Conservation (phyloP, 805 yeast species). For the Dipodascopsis tothii region DNA sequence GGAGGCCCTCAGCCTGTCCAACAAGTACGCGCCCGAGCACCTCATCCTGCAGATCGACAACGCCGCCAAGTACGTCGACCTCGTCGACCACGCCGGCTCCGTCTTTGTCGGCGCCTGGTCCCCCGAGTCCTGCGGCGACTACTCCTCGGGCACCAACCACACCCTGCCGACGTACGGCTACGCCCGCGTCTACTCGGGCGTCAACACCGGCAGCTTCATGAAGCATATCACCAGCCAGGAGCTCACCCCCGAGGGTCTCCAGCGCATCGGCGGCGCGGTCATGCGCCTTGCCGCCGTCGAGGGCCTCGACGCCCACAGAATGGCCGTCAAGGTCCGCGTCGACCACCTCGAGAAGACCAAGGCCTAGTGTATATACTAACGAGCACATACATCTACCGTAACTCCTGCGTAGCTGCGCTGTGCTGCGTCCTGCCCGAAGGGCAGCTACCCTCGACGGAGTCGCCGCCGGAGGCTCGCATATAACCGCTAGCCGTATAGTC, state of each 20-base stretch:
- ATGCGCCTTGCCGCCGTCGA: constrained; percentile 93
- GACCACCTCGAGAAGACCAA: constrained; percentile 58
- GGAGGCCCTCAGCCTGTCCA: constrained; percentile 81
- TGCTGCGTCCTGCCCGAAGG: too few relatives aligned
- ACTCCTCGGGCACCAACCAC: constrained; percentile 96
- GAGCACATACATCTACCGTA: too few relatives aligned
- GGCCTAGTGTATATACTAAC: too few relatives aligned
- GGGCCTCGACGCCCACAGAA: constrained; percentile 94
- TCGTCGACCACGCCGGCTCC: constrained; percentile 88
- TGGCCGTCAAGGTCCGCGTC: constrained; percentile 93
- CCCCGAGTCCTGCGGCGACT: constrained; percentile 98
- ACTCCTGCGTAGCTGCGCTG: too few relatives aligned
- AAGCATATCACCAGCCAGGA: constrained; percentile 92
- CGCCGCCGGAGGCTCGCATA: too few relatives aligned
- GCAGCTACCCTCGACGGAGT: too few relatives aligned
- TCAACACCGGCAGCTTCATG: constrained; percentile 90
- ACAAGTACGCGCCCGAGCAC: constrained; percentile 95
- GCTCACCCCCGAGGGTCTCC: constrained; percentile 75
- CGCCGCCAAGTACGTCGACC: constrained; percentile 62
- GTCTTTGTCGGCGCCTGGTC: constrained; percentile 94
- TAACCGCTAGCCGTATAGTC: too few relatives aligned
- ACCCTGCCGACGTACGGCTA: constrained; percentile 98
- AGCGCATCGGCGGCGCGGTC: constrained; percentile 89
- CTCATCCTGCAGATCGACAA: constrained; percentile 81
- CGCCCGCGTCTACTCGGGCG: constrained; percentile 96